A percentile compares a stretch with the other conserved stretches of the same genome.
Conservation (phyloP, 805 yeast species). For the Candida namnaoensis region DNA sequence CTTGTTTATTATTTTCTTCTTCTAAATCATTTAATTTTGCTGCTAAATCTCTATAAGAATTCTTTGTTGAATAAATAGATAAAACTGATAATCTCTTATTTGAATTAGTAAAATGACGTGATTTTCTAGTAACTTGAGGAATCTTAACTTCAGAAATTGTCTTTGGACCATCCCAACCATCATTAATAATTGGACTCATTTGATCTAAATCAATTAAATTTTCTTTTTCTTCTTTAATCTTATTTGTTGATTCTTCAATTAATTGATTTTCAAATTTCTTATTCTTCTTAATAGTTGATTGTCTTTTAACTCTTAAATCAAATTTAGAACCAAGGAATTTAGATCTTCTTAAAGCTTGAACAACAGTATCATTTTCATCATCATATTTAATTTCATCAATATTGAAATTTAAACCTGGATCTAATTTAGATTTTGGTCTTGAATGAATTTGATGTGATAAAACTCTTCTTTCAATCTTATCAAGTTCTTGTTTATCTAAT, state of each 20-base stretch:
- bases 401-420: slow-evolving; percentile 29
- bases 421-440: slow-evolving; percentile 34
- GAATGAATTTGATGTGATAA: slow-evolving; percentile 26
- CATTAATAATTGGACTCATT: not conserved
- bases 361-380: slow-evolving; percentile 19
- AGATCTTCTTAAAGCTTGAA: slow-evolving; percentile 35
- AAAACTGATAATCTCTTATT: slow-evolving; percentile 66
- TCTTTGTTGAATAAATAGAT: slow-evolving; percentile 61
- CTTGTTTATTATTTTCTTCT: slow-evolving; percentile 1
- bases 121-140: slow-evolving; percentile 65
- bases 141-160: slow-evolving; percentile 55
- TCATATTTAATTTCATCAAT: slow-evolving; percentile 12
- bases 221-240: not conserved
- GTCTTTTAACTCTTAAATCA: slow-evolving; percentile 23
- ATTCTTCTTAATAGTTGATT: slow-evolving; percentile 9
- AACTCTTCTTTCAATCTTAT: slow-evolving; percentile 25
- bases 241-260: not conserved
- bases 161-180: slow-evolving; percentile 28
- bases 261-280: slow-evolving; percentile 4
- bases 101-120: slow-evolving; percentile 50
- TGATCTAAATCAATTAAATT: not conserved
- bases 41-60: slow-evolving; percentile 52
- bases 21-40: slow-evolving; percentile 24
- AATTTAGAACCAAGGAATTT: slow-evolving; percentile 32
- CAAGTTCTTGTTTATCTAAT: slow-evolving; percentile 17